Base-by-base conservation (phyloP, 192 early-diverging fungal species). In the Endogone sp. region DNA sequence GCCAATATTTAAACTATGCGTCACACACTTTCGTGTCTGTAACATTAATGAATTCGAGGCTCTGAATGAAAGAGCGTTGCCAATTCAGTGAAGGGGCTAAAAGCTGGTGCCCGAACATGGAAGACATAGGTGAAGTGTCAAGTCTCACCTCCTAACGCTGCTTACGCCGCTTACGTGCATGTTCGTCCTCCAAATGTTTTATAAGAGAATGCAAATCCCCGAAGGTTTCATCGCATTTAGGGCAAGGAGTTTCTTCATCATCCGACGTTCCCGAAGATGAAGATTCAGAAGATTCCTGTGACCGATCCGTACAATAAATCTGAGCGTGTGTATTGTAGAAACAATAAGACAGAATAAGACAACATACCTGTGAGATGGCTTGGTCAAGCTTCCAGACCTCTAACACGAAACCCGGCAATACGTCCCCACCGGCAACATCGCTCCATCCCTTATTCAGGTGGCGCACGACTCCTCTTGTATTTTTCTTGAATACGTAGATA, bases 351-450 rank as follows among this genome's bases (percentile, higher is more conserved):
- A 67, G 56, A 67, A 67, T 37, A 67, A 67, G 37, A 67, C 37
- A 49, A 67, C 27, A 27, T 44, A 67, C 66, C 66, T 67, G 3
- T 3, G 56, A 58, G 30, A 67, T 59, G 56, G 25, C 66, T 59
- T 67, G 64, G 49, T 65, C 66, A 30, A 67, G 49, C 49, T 58
- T 67, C 56, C 66, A 59, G 31, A 67, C 27, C 60, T 67, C 56
- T 59, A 67, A 59, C 30, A 61, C 55, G 60, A 71, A 57, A 23
- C 49, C 28, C 58, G 69, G 69, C 59, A 71, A 71, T 65, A 71
- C 23, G 27, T 71, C 25, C n/a, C 30, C 55, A 65, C 63, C 66
- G 4, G 29, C 29, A 61, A 68, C 60, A 23, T 62, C 28, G 30
- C 66, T 68, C 66, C 66, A 68, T 20, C 66, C 26, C 58, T 32